Conservation (phyloP, 306 rosid species). For the Dalbergia cultrata region DNA sequence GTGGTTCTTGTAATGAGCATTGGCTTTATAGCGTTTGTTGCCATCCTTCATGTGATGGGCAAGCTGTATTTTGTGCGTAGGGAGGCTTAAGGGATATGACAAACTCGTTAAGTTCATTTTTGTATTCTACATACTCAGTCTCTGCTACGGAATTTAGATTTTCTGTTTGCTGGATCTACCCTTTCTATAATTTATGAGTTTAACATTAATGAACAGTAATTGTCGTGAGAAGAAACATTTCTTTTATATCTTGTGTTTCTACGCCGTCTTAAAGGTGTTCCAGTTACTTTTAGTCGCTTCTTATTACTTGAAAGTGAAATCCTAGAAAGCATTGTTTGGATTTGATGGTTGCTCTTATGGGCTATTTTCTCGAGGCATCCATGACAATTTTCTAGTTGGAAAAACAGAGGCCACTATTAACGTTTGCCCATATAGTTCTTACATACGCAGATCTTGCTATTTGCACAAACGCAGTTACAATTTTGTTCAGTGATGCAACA, state of each 20-base stretch:
- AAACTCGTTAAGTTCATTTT: conserved; percentile 29
- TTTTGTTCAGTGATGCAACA: too few relatives aligned
- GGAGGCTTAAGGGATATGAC: conserved; percentile 58
- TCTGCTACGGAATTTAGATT: conserved; percentile 36
- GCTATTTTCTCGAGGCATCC: not conserved
- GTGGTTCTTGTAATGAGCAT: conserved; percentile 96
- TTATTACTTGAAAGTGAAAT: not conserved
- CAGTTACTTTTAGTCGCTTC: not conserved
- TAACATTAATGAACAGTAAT: not conserved
- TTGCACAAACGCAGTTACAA: too few relatives aligned
- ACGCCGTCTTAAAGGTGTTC: not conserved
- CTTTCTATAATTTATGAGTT: not conserved
- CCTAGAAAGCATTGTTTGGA: not conserved
- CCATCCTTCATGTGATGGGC: conserved; percentile 92
- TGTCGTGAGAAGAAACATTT: not conserved
- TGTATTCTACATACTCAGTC: conserved; percentile 24
- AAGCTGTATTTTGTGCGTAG: conserved; percentile 85
- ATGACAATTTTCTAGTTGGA: not conserved
- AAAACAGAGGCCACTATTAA: not conserved
- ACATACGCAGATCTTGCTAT: too few relatives aligned
- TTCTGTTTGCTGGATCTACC: conserved; percentile 12
- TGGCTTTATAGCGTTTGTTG: conserved; percentile 93
- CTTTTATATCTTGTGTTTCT: conserved; percentile 1
- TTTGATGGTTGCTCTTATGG: not conserved
- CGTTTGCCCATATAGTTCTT: too few relatives aligned